A percentile compares a stretch with the other conserved stretches of the same genome.
These are phyloP conservation scores for Herpotrichia juniperi DNA, from an alignment of 2,329 filamentous ascomycete species.

Conservation along the genomic window DNA sequence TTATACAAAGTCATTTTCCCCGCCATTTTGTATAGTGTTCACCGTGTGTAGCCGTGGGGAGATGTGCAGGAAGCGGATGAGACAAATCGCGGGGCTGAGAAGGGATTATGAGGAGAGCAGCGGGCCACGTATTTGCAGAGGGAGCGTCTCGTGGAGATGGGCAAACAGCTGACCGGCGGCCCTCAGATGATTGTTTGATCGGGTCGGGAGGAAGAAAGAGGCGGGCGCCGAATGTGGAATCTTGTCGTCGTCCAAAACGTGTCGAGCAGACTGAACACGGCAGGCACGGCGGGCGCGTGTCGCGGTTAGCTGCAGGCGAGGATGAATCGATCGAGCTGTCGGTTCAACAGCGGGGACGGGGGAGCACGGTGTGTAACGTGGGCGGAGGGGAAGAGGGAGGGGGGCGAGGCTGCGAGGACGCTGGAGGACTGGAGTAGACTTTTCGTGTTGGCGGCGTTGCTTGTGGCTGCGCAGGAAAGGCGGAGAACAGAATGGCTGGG, in stretches of 20 bases:
- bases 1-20: constrained; percentile 96
- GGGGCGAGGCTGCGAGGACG: neutral
- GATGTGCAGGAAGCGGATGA: constrained; percentile 5
- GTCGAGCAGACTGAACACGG: constrained; percentile 22
- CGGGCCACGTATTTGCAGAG: constrained; percentile 13
- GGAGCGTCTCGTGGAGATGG: constrained; percentile 16
- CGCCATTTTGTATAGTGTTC: constrained; percentile 65
- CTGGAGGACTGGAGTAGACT: neutral
- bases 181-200: constrained; percentile 20
- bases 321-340: constrained; percentile 24
- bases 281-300: constrained; percentile 30
- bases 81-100: constrained; percentile 7
- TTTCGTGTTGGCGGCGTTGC: neutral
- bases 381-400: neutral
- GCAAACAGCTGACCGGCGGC: constrained; percentile 30
- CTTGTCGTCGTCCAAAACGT: constrained; percentile 20
- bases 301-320: constrained; percentile 31
- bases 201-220: constrained; percentile 10
- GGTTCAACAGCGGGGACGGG: constrained; percentile 5
- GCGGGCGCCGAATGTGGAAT: constrained; percentile 13
- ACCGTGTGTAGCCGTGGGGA: constrained; percentile 5
- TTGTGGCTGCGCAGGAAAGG: neutral
- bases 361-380: constrained; percentile 14
- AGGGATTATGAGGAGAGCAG: neutral
- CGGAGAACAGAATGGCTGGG: neutral